Percentiles rank a stretch among this genome's conserved stretches.
Conservation (phyloP, 352 stramenopile genomes). For the Phytophthora chlamydospora region DNA sequence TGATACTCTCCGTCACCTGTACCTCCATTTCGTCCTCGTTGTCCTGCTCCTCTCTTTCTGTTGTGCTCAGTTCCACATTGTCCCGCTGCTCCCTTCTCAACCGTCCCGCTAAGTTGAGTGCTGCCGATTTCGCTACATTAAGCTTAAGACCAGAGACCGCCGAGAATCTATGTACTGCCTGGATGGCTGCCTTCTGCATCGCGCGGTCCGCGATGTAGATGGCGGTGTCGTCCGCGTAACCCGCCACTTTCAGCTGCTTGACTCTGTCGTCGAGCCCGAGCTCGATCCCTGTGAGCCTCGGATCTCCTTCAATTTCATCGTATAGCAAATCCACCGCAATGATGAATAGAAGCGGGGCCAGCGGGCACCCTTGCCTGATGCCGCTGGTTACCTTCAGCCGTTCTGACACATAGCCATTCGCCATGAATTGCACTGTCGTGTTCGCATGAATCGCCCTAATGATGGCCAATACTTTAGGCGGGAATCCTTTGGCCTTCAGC, state of each 20-base stretch:
- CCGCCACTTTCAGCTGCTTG: not conserved
- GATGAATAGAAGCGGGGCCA: conserved; percentile 9
- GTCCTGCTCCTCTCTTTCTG: not conserved
- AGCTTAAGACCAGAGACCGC: not conserved
- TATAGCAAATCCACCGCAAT: conserved; percentile 4
- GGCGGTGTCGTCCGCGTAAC: conserved; percentile 11
- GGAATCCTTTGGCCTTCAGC: conserved; percentile 6
- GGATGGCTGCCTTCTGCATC: not conserved
- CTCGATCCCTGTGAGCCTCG: not conserved
- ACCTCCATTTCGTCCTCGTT: not conserved
- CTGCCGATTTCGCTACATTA: conserved; percentile 1
- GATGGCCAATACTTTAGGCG: not conserved
- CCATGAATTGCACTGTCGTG: not conserved
- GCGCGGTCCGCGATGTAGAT: not conserved
- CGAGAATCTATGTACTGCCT: conserved; percentile 1
- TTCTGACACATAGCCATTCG: not conserved
- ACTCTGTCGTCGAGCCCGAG: not conserved
- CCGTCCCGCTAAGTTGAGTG: not conserved
- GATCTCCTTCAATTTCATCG: not conserved
- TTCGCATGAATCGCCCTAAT: not conserved
- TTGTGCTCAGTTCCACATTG: too few relatives aligned
- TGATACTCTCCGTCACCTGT: too few relatives aligned
- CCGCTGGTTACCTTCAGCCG: not conserved
- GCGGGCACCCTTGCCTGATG: conserved; percentile 5
- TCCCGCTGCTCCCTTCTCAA: not conserved